A percentile compares a stretch with the other conserved stretches of the same genome.
Conservation (phyloP, 371 early-diverging fungal genomes). For the Syncephalastrum sp. region DNA sequence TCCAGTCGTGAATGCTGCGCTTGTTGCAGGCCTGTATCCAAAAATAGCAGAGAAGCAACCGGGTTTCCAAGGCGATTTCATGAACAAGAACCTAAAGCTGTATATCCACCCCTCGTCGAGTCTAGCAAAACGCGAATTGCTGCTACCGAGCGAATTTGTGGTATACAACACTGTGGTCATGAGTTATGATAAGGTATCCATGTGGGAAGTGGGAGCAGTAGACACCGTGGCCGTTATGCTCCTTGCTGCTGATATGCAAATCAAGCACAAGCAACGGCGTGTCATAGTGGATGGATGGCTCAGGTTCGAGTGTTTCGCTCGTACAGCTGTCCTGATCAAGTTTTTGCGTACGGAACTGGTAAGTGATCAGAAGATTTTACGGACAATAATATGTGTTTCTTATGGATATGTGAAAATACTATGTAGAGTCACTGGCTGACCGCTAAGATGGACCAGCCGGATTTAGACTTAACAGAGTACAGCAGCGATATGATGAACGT, state of each 20-base stretch:
- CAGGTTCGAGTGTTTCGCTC: constrained; percentile 59
- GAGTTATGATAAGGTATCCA: constrained; percentile 47
- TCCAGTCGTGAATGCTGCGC: constrained; percentile 64
- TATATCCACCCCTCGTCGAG: constrained; percentile 65
- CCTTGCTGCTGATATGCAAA: constrained; percentile 52
- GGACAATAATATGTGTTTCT: not conserved
- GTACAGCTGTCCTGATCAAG: constrained; percentile 61
- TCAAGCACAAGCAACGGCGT: constrained; percentile 58
- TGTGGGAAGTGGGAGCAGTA: constrained; percentile 57
- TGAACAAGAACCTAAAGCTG: constrained; percentile 28
- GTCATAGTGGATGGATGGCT: constrained; percentile 65
- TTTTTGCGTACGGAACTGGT: constrained; percentile 57
- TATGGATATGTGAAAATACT: not conserved
- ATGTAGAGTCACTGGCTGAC: constrained; percentile 30
- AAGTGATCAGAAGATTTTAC: constrained; percentile 7
- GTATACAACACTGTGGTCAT: constrained; percentile 60
- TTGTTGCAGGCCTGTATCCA: constrained; percentile 69
- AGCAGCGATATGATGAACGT: constrained; percentile 31
- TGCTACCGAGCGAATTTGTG: constrained; percentile 40
- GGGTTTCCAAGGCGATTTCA: constrained; percentile 7
- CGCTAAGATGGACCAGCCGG: constrained; percentile 41
- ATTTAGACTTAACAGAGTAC: constrained; percentile 26
- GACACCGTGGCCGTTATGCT: constrained; percentile 52
- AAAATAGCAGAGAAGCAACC: constrained; percentile 44
- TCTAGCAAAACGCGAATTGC: constrained; percentile 31